phyloP scores from a whole-genome alignment of 345 rosid genomes.

The Pistacia atlantica region DNA sequence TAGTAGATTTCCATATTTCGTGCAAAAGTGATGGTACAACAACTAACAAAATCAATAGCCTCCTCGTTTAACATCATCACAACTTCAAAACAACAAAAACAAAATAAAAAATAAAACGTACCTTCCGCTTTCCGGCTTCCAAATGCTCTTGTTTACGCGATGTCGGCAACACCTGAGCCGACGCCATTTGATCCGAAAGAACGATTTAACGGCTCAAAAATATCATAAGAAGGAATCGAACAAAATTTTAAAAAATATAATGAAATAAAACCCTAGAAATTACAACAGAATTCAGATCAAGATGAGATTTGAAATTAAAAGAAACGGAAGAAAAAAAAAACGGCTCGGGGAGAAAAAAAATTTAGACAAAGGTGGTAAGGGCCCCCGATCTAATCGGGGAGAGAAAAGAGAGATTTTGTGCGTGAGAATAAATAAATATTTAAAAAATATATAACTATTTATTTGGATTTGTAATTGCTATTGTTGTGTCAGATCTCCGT shows the following conservation, averaged over 20 bases:
- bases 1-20: neutral
- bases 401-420: slow-evolving; percentile 12
- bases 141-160: slow-evolving; percentile 82
- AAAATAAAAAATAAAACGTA: slow-evolving; percentile 16
- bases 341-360: neutral
- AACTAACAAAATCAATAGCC: slow-evolving; percentile 12
- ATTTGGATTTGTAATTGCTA: neutral
- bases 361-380: neutral
- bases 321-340: neutral
- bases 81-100: neutral
- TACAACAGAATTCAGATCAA: neutral
- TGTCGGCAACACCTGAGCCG: slow-evolving; percentile 82
- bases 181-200: slow-evolving; percentile 63
- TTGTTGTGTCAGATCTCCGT: slow-evolving; percentile 18
- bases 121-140: slow-evolving; percentile 96
- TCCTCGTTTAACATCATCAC: no score
- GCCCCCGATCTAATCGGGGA: slow-evolving; percentile 24
- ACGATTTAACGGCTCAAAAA: slow-evolving; percentile 22
- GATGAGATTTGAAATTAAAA: neutral
- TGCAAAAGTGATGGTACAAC: neutral
- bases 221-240: neutral
- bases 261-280: slow-evolving; percentile 4
- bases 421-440: neutral
- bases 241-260: neutral
- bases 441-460: neutral